Conservation (phyloP, 805 yeast species). For the Candida maesae region DNA sequence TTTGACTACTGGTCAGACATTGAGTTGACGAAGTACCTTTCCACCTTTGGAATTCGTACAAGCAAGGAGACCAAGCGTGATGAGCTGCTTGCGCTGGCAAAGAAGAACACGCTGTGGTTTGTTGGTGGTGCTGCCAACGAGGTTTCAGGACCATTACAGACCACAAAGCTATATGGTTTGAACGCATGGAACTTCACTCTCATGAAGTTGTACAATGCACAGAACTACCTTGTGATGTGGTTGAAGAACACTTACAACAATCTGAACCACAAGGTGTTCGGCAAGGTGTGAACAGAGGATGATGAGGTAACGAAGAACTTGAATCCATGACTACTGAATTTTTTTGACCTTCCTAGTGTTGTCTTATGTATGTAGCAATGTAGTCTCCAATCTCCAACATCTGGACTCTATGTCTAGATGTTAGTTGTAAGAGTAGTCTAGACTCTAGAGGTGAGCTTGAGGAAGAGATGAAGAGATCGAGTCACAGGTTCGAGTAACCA, state of each 20-base stretch:
- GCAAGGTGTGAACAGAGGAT: slow-evolving; percentile 4
- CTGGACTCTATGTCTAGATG: too few species aligned
- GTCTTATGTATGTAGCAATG: too few species aligned
- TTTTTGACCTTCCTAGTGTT: too few species aligned
- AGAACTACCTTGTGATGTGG: neutral
- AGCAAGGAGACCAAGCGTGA: slow-evolving; percentile 28
- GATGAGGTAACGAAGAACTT: too few species aligned
- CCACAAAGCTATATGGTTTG: slow-evolving; percentile 9
- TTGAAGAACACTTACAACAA: slow-evolving; percentile 3
- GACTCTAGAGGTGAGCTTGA: too few species aligned
- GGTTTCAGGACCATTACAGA: neutral
- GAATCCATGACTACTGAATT: too few species aligned
- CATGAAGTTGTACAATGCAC: slow-evolving; percentile 6
- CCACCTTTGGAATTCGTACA: slow-evolving; percentile 38
- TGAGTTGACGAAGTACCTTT: slow-evolving; percentile 39
- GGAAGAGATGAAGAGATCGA: too few species aligned
- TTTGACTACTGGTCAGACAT: slow-evolving; percentile 40
- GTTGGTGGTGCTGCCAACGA: slow-evolving; percentile 24
- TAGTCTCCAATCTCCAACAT: too few species aligned
- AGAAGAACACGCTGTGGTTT: slow-evolving; percentile 39
- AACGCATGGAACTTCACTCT: slow-evolving; percentile 10
- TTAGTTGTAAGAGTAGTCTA: too few species aligned
- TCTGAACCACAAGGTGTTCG: slow-evolving; percentile 6
- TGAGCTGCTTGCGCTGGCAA: slow-evolving; percentile 37
- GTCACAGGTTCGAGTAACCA: too few species aligned